These are phyloP conservation scores for Tremella mesenterica DNA, from an alignment of 768 basidiomycete genomes.

Conservation along the genomic window DNA sequence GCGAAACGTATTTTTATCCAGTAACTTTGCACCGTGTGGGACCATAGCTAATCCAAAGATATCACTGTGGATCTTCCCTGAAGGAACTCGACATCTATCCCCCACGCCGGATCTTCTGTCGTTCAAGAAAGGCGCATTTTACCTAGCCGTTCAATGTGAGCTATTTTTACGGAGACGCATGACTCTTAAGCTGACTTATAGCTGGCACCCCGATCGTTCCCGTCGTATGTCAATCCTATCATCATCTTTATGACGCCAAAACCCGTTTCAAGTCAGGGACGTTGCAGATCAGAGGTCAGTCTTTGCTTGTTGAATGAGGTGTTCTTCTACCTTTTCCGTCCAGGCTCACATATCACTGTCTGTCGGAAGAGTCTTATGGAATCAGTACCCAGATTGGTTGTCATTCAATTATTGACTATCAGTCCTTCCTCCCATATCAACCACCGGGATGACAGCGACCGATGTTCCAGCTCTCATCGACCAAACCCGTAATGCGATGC, in stretches of 20 bases:
- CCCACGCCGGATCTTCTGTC: conserved; percentile 62
- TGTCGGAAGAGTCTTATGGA: background rate
- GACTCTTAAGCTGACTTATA: background rate
- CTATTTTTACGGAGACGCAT: too few species aligned
- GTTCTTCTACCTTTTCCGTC: background rate
- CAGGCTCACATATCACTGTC: too few species aligned
- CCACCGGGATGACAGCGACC: conserved; percentile 57
- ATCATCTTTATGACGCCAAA: conserved; percentile 68
- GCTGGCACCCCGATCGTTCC: conserved; percentile 82
- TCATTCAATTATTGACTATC: conserved; percentile 1
- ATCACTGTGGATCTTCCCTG: conserved; percentile 89
- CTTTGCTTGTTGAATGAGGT: background rate
- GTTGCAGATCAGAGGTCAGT: conserved; percentile 70
- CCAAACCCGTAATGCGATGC: conserved; percentile 70
- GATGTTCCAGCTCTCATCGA: conserved; percentile 63
- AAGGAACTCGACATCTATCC: conserved; percentile 75
- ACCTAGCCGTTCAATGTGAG: conserved; percentile 67
- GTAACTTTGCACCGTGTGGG: too few species aligned
- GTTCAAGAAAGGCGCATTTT: conserved; percentile 97
- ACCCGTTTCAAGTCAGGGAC: conserved; percentile 61
- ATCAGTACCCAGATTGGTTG: background rate
- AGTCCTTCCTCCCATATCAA: conserved; percentile 84
- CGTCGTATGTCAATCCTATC: conserved; percentile 87
- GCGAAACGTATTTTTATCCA: conserved; percentile 3
- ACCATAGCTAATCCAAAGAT: too few species aligned